Evolutionary conservation across 2,329 filamentous ascomycete genomes (phyloP), one percentile per base, ranked within the genome.

Genomic region (Coniochaeta pulveracea): DNA sequence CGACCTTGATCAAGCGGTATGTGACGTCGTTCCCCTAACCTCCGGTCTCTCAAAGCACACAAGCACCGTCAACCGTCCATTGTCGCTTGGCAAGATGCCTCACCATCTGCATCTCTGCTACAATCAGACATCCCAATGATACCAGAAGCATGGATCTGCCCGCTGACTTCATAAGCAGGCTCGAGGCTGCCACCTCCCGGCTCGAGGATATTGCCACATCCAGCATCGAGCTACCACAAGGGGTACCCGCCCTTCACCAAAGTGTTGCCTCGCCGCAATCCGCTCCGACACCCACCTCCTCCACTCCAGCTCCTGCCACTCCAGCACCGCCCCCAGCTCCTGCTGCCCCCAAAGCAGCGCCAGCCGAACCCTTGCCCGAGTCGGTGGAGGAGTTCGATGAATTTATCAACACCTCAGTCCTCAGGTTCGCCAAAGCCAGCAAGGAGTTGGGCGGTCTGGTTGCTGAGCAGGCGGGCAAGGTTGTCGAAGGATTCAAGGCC

Each of bases 1-100:
- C 86, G 22, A 98, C 91, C 35, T 75, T 98, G 51, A 95, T 98
- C 66, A 98, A 98, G 73, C 78, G 91, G 91, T 96, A 73, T 48
- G 74, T 61, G 22, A 17, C 28, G 8, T 8, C n/a, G 26, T 21
- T 10, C 10, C 12, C 18, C 21, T 17, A n/a, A 18, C 12, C 15
- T 19, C 26, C 23, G 34, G 7, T 14, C 19, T 14, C 26, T 16
- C n/a, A 14, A 27, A 27, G 6, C 6, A 10, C 24, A 6, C 15
- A 23, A 26, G 8, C 22, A 18, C 38, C 37, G 25, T 34, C 28
- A 32, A 34, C 26, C 10, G 5, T 9, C 26, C 10, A 28, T 23
- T n/a, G 8, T 8, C 8, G 8, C n/a, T n/a, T 23, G 21, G n/a
- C 8, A 23, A n/a, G 8, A 23, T n/a, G 21, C 8, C 21, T 23